Percentiles rank a stretch among this genome's conserved stretches.
Evolutionary conservation across 1,284 basidiomycete species (phyloP).

Genomic region (Puccinia novopanici): DNA sequence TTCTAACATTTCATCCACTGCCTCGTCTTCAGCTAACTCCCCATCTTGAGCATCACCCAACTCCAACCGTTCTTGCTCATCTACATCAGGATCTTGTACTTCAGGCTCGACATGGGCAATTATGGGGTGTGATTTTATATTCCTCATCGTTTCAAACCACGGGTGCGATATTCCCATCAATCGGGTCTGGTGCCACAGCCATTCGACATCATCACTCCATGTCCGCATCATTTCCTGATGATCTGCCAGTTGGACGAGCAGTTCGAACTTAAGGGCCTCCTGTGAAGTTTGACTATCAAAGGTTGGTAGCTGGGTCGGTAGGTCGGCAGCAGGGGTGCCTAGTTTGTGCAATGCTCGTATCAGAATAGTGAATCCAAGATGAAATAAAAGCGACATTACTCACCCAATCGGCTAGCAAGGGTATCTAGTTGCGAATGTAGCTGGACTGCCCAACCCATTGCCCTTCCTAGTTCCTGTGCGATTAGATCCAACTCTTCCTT

Average conservation of each 20-base stretch:
- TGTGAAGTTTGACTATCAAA: not conserved
- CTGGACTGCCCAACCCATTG: slow-evolving; percentile 3
- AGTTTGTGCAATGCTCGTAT: not conserved
- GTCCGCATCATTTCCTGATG: slow-evolving; percentile 12
- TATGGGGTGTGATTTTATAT: not conserved
- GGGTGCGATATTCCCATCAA: not conserved
- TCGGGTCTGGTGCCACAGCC: not conserved
- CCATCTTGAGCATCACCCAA: no score
- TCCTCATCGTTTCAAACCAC: not conserved
- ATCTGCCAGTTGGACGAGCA: not conserved
- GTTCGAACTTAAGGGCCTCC: not conserved
- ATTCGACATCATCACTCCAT: slow-evolving; percentile 12
- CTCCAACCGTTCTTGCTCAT: no score
- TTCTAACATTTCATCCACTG: no score
- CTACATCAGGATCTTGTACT: not conserved
- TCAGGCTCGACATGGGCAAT: not conserved
- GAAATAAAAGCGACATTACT: not conserved
- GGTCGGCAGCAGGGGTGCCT: no score
- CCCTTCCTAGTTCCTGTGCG: not conserved
- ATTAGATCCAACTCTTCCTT: slow-evolving; percentile 3
- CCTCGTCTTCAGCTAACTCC: no score
- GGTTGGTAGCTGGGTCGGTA: not conserved
- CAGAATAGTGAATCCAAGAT: not conserved
- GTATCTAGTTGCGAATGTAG: not conserved
- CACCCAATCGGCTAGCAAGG: not conserved